A percentile compares a stretch with the other conserved stretches of the same genome.
phyloP scores from a whole-genome alignment of 768 basidiomycete species.

The Boletus reticuloceps region DNA sequence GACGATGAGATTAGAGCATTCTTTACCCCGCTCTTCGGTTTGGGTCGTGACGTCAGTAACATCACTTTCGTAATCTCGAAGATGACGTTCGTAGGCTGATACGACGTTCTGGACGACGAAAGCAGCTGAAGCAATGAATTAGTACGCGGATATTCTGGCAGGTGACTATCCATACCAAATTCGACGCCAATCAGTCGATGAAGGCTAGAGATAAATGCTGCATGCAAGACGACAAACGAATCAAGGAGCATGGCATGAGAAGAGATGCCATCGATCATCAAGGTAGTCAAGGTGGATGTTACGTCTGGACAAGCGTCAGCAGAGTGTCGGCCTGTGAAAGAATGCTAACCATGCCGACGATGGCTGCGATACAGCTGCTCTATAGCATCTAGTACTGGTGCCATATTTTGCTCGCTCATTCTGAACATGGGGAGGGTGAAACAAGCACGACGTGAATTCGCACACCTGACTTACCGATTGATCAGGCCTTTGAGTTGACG shows the following conservation, averaged over 20 bases:
- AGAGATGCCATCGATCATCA: slow-evolving; percentile 79
- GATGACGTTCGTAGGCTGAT: slow-evolving; percentile 61
- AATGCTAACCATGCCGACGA: slow-evolving; percentile 66
- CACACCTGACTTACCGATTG: slow-evolving; percentile 58
- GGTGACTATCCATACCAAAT: slow-evolving; percentile 63
- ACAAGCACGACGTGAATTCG: background rate
- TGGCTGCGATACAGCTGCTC: slow-evolving; percentile 77
- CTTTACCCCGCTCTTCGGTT: slow-evolving; percentile 63
- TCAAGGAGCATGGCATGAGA: slow-evolving; percentile 80
- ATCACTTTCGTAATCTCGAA: slow-evolving; percentile 32
- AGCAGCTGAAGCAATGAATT: slow-evolving; percentile 51
- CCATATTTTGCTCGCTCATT: slow-evolving; percentile 88
- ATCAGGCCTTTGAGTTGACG: slow-evolving; percentile 83
- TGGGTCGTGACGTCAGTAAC: slow-evolving; percentile 14
- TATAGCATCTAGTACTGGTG: slow-evolving; percentile 65
- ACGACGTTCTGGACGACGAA: slow-evolving; percentile 78
- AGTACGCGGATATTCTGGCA: background rate
- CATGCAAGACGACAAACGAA: slow-evolving; percentile 86
- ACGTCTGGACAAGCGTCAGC: slow-evolving; percentile 55
- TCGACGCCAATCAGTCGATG: slow-evolving; percentile 83
- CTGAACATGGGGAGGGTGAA: slow-evolving; percentile 37
- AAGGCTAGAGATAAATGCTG: slow-evolving; percentile 77
- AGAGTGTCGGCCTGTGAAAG: background rate
- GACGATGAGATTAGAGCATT: slow-evolving; percentile 83
- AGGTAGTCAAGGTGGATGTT: slow-evolving; percentile 68